Percentiles rank a stretch among this genome's conserved stretches.
phyloP scores from a whole-genome alignment of 108 stramenopile genomes.

The Halocafeteria seosinensis region DNA sequence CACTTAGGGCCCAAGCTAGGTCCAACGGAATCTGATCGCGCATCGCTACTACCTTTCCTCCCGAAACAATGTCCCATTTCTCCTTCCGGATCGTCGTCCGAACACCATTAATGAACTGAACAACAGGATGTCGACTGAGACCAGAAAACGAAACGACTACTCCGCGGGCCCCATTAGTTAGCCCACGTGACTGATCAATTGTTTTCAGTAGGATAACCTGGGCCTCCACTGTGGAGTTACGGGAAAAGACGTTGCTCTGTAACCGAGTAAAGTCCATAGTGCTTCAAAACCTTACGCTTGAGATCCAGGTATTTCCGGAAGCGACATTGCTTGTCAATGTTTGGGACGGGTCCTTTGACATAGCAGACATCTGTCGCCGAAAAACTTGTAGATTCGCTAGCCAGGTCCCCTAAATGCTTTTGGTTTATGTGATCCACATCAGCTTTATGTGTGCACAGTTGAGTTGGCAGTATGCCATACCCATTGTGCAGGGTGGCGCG shows the following conservation, averaged over 20 bases:
- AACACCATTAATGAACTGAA: not conserved
- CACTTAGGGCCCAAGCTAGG: constrained; percentile 54
- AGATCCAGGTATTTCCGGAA: not conserved
- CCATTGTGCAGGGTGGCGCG: not conserved
- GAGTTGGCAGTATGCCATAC: constrained; percentile 18
- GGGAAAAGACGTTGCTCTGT: no score
- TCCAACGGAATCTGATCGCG: constrained; percentile 33
- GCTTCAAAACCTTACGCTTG: no score
- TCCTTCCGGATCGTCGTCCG: constrained; percentile 4
- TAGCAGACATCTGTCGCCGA: constrained; percentile 28
- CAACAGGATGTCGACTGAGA: not conserved
- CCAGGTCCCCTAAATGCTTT: constrained; percentile 33
- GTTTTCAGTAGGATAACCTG: constrained; percentile 42
- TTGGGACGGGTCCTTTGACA: not conserved
- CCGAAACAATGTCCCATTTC: constrained; percentile 9
- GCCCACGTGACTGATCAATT: constrained; percentile 5
- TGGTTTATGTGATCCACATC: constrained; percentile 55
- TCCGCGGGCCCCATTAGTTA: constrained; percentile 56
- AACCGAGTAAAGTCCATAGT: no score
- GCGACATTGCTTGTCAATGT: not conserved
- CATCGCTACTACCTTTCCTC: not conserved
- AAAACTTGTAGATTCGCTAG: constrained; percentile 30
- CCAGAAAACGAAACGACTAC: constrained; percentile 41
- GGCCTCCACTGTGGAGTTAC: no score
- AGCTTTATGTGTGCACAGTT: constrained; percentile 23